A percentile compares a stretch with the other conserved stretches of the same genome.
Conservation (phyloP, 2,329 filamentous ascomycete species). For the Botrytis byssoidea region DNA sequence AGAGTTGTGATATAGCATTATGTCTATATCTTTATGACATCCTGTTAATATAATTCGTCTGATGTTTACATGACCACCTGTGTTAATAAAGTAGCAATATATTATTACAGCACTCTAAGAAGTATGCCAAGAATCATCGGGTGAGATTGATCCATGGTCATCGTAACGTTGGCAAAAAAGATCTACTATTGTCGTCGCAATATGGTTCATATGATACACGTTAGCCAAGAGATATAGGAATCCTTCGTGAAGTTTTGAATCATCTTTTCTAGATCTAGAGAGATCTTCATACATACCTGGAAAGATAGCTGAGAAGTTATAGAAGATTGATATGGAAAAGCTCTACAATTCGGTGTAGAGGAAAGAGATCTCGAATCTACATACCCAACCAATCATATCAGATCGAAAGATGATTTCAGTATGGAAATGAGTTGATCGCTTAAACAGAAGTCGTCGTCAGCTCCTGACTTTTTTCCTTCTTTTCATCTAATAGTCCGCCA, state of each 20-base stretch:
- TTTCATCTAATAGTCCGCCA: neutral
- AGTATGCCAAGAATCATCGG: neutral
- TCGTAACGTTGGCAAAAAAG: neutral
- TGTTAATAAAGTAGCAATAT: neutral
- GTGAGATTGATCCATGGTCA: neutral
- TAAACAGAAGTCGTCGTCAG: constrained; percentile 17
- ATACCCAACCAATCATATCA: neutral
- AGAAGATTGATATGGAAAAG: neutral
- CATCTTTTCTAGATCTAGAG: neutral
- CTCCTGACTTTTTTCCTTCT: neutral
- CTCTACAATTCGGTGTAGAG: neutral
- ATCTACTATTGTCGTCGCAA: constrained; percentile 4
- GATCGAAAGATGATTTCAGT: neutral
- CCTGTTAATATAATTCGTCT: neutral
- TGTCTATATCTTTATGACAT: neutral
- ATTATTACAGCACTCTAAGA: neutral
- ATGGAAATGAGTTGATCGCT: neutral
- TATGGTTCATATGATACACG: neutral
- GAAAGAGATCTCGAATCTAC: neutral
- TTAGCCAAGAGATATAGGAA: neutral
- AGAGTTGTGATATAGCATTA: neutral
- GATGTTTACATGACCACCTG: neutral
- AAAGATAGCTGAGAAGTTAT: neutral
- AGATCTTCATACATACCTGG: neutral
- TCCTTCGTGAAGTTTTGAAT: neutral